Conservation (phyloP, 495 filamentous ascomycete genomes). For the Aspergillus incahuasiensis region DNA sequence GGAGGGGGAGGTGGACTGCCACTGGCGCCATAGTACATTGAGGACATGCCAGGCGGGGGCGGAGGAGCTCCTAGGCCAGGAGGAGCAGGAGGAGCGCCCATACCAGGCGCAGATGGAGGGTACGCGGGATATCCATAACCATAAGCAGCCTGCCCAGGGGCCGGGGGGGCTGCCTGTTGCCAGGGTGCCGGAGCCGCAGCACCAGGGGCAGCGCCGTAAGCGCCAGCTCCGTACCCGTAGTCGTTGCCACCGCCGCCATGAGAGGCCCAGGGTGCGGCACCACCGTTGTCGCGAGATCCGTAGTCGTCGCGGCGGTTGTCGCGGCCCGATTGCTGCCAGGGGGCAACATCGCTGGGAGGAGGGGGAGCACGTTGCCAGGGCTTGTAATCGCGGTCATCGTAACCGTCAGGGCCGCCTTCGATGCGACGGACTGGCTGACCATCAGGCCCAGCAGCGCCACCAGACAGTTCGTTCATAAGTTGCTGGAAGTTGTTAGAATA, state of each 20-base stretch:
- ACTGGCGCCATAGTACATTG: slow-evolving; percentile 58
- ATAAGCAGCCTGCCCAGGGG: slow-evolving; percentile 47
- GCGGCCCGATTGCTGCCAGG: slow-evolving; percentile 58
- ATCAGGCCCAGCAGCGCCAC: slow-evolving; percentile 58
- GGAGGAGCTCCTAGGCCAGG: slow-evolving; percentile 63
- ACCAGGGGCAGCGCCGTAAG: slow-evolving; percentile 31
- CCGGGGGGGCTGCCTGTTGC: slow-evolving; percentile 56
- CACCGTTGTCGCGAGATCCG: slow-evolving; percentile 39
- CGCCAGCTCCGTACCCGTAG: slow-evolving; percentile 45
- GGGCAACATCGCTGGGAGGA: slow-evolving; percentile 81
- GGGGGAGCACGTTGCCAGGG: slow-evolving; percentile 77
- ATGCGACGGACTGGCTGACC: slow-evolving; percentile 72
- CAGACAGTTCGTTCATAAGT: slow-evolving; percentile 96
- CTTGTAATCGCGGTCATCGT: slow-evolving; percentile 58
- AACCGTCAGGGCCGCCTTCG: slow-evolving; percentile 70
- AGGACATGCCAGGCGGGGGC: slow-evolving; percentile 64
- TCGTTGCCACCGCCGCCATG: slow-evolving; percentile 45
- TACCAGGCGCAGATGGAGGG: slow-evolving; percentile 50
- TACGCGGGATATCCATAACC: slow-evolving; percentile 54
- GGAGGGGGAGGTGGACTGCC: slow-evolving; percentile 63
- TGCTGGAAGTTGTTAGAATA: slow-evolving; percentile 52
- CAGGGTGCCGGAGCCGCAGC: slow-evolving; percentile 59
- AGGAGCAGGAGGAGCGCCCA: slow-evolving; percentile 59
- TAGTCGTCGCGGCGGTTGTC: slow-evolving; percentile 54
- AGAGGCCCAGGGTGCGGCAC: slow-evolving; percentile 52